Conservation (phyloP, 2,329 filamentous ascomycete species). For the Whalleya microplaca region DNA sequence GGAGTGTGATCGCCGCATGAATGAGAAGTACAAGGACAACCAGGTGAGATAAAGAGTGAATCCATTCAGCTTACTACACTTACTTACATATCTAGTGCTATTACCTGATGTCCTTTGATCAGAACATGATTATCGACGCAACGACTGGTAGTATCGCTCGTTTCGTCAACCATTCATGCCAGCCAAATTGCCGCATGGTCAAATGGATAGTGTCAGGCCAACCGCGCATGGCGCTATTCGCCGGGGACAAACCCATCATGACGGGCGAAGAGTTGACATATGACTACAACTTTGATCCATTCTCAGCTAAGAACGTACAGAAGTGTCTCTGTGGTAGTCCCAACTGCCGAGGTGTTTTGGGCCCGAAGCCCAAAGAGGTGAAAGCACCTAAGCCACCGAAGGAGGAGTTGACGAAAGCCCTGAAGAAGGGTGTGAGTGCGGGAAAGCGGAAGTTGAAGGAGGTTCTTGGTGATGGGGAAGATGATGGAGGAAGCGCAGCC, state of each 20-base stretch:
- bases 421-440: constrained; percentile 45
- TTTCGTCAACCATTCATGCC: constrained; percentile 97
- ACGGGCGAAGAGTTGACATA: constrained; percentile 97
- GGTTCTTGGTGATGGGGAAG: constrained; percentile 46
- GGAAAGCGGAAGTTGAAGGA: constrained; percentile 63
- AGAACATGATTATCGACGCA: constrained; percentile 98
- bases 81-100: constrained; percentile 68
- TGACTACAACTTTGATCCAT: constrained; percentile 78
- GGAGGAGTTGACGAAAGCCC: constrained; percentile 41
- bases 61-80: constrained; percentile 3
- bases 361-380: constrained; percentile 62
- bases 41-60: constrained; percentile 61
- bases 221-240: constrained; percentile 95
- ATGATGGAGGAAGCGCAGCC: constrained; percentile 30
- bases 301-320: constrained; percentile 70
- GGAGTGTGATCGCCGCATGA: constrained; percentile 93
- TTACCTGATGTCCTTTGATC: constrained; percentile 98
- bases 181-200: constrained; percentile 96
- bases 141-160: constrained; percentile 94
- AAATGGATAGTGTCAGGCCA: constrained; percentile 96
- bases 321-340: constrained; percentile 65
- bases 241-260: constrained; percentile 85
- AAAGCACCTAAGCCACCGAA: constrained; percentile 52
- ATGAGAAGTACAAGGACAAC: constrained; percentile 89
- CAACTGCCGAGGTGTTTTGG: constrained; percentile 68